These are phyloP conservation scores for Cutaneotrichosporon mucoides DNA, from an alignment of 1,284 basidiomycete genomes.

Conservation along the genomic window DNA sequence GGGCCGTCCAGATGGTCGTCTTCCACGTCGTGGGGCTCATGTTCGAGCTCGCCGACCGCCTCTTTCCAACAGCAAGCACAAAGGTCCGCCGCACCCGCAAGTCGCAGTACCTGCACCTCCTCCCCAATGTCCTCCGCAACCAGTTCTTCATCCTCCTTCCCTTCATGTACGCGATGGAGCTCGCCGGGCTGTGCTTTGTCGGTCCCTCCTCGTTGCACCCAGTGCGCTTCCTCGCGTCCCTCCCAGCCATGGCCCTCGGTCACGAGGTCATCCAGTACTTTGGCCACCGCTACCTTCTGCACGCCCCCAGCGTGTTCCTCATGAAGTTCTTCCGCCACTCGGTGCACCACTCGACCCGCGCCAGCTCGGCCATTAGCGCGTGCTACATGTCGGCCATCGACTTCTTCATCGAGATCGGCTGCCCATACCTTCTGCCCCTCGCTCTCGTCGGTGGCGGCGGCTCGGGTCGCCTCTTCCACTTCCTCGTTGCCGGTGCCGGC, in stretches of 20 bases:
- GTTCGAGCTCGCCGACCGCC: background rate
- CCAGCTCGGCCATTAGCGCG: background rate
- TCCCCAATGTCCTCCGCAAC: background rate
- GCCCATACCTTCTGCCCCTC: background rate
- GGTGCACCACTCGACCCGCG: background rate
- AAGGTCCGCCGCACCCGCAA: background rate
- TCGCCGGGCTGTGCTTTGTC: background rate
- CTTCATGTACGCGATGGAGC: background rate
- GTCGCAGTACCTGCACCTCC: background rate
- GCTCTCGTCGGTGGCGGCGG: background rate
- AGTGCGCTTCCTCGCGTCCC: background rate
- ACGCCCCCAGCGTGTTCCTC: background rate
- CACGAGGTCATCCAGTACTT: background rate
- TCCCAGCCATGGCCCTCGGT: background rate
- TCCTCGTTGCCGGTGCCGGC: background rate
- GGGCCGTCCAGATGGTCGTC: background rate
- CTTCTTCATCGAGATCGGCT: slow-evolving; percentile 1
- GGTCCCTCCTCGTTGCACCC: background rate
- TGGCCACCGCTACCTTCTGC: background rate
- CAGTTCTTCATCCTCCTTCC: background rate
- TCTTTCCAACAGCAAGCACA: background rate
- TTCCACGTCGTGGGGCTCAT: background rate
- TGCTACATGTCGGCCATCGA: slow-evolving; percentile 1
- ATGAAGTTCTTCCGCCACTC: slow-evolving; percentile 1
- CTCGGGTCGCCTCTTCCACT: background rate